Conservation (phyloP, 495 filamentous ascomycete genomes). For the Penicillium psychrofluorescens region DNA sequence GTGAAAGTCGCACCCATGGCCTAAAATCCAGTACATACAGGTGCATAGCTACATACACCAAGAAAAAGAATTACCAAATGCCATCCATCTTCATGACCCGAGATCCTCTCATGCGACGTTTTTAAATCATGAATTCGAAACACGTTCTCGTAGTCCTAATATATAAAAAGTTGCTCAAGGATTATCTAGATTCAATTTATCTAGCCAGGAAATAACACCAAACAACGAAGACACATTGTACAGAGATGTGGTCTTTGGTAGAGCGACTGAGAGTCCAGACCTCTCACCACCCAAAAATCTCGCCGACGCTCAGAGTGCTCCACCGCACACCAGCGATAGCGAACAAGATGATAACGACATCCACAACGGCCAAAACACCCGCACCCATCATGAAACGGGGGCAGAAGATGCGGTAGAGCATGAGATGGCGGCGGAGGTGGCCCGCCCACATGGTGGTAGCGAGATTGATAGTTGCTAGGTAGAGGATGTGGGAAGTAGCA, state of each 20-base stretch:
- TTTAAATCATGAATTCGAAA: too few species aligned
- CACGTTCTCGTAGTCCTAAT: too few species aligned
- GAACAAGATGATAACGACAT: conserved; percentile 63
- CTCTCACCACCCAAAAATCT: conserved; percentile 76
- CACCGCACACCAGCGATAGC: conserved; percentile 62
- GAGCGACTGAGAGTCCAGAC: neutral
- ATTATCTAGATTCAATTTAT: too few species aligned
- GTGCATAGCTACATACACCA: too few species aligned
- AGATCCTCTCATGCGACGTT: too few species aligned
- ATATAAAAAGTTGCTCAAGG: neutral
- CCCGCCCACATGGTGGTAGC: conserved; percentile 86
- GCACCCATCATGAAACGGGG: conserved; percentile 86
- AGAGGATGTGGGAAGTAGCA: conserved; percentile 64
- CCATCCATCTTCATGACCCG: too few species aligned
- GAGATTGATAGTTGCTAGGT: conserved; percentile 71
- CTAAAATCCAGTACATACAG: too few species aligned
- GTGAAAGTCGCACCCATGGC: too few species aligned
- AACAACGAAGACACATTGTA: too few species aligned
- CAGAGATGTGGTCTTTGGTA: neutral
- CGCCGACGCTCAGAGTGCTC: conserved; percentile 68
- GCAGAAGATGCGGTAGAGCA: conserved; percentile 94
- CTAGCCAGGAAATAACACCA: too few species aligned
- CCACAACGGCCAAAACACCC: conserved; percentile 62
- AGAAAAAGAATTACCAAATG: too few species aligned
- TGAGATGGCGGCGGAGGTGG: conserved; percentile 79